Evolutionary conservation across 2,329 filamentous ascomycete genomes (phyloP).

Genomic region (Bipolaris bicolor): DNA sequence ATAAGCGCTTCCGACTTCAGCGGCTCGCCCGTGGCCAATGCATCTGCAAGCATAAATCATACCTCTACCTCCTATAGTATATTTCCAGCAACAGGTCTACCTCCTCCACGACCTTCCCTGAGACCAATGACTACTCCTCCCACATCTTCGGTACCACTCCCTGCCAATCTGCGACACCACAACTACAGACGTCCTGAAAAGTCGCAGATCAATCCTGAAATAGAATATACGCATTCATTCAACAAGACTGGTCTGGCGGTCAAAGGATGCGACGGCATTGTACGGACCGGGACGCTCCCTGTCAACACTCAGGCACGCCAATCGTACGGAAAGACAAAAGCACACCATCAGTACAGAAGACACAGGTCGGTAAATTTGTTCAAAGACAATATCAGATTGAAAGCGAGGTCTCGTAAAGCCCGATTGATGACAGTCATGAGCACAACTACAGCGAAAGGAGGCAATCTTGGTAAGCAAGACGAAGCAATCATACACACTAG

Average conservation of each 20-base stretch:
- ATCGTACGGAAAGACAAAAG: slow-evolving; percentile 8
- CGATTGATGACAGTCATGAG: slow-evolving; percentile 19
- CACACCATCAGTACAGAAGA: slow-evolving; percentile 1
- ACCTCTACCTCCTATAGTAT: slow-evolving; percentile 6
- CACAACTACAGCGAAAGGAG: slow-evolving; percentile 17
- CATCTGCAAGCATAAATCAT: slow-evolving; percentile 20
- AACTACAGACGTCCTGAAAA: slow-evolving; percentile 24
- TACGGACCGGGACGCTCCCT: slow-evolving; percentile 27
- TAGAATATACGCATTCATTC: slow-evolving; percentile 18
- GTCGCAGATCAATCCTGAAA: slow-evolving; percentile 24
- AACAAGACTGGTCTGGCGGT: slow-evolving; percentile 20
- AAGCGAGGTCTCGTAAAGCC: slow-evolving; percentile 22
- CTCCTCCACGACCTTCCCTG: slow-evolving; percentile 25
- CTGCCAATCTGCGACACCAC: slow-evolving; percentile 31
- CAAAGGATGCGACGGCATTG: slow-evolving; percentile 39
- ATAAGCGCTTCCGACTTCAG: slow-evolving; percentile 15
- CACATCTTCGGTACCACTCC: slow-evolving; percentile 25
- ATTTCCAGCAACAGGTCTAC: slow-evolving; percentile 18
- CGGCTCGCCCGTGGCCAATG: slow-evolving; percentile 12
- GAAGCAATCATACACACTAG: slow-evolving; percentile 6
- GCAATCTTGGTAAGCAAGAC: slow-evolving; percentile 19
- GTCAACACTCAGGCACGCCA: slow-evolving; percentile 21
- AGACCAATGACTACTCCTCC: slow-evolving; percentile 32
- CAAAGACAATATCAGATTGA: slow-evolving; percentile 16
- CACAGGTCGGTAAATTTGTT: slow-evolving; percentile 12